These are phyloP conservation scores for Cladosporium phlei DNA, from an alignment of 2,329 filamentous ascomycete genomes.

Conservation along the genomic window DNA sequence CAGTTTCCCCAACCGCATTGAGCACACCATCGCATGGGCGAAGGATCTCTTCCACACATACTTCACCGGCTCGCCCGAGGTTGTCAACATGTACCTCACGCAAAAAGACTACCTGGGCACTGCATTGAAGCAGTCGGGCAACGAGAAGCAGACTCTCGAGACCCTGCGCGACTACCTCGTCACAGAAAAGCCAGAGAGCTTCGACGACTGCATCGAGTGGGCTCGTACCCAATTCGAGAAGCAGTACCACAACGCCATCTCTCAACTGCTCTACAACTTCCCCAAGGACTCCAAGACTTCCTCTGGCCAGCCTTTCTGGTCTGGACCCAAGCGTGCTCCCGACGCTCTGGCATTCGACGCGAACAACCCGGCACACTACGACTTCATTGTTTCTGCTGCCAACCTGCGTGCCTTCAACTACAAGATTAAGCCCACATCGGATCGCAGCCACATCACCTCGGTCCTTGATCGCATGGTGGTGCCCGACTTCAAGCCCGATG, in stretches of 20 bases:
- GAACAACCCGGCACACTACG: constrained; percentile 78
- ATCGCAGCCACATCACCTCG: constrained; percentile 66
- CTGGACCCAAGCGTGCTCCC: constrained; percentile 92
- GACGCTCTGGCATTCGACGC: constrained; percentile 85
- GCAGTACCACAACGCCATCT: constrained; percentile 94
- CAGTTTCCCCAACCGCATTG: constrained; percentile 96
- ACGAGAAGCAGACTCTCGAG: constrained; percentile 90
- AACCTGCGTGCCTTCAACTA: constrained; percentile 98
- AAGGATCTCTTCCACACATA: constrained; percentile 92
- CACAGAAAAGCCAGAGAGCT: constrained; percentile 82
- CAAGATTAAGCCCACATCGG: constrained; percentile 70
- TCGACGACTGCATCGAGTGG: constrained; percentile 97
- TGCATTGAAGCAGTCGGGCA: constrained; percentile 86
- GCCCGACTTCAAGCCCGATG: constrained; percentile 86
- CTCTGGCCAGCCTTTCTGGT: constrained; percentile 91
- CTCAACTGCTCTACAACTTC: constrained; percentile 94
- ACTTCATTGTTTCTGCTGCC: constrained; percentile 80
- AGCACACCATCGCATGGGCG: constrained; percentile 98
- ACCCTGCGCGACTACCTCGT: constrained; percentile 86
- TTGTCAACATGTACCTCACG: constrained; percentile 82
- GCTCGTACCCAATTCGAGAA: constrained; percentile 90
- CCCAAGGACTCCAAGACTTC: constrained; percentile 89
- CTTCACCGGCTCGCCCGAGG: constrained; percentile 89
- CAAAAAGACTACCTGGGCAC: constrained; percentile 86
- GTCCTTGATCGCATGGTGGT: constrained; percentile 91